These are phyloP conservation scores for Skeletonema potamos DNA, from an alignment of 108 stramenopile species.

Conservation along the genomic window DNA sequence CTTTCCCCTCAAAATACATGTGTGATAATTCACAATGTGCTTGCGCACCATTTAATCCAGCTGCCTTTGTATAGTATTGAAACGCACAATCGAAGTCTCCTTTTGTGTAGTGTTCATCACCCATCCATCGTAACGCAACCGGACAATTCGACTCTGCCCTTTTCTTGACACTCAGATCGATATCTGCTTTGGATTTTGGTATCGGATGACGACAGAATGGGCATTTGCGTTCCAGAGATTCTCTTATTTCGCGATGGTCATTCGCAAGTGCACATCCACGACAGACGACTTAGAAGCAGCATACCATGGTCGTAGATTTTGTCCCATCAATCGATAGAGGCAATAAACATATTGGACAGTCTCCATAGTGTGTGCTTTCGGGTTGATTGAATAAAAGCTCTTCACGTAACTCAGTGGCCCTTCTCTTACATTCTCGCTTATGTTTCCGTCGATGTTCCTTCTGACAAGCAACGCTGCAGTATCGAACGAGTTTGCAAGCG, in stretches of 20 bases:
- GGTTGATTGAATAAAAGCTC: neutral
- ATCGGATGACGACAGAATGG: neutral
- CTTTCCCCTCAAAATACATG: neutral
- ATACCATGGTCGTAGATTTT: neutral
- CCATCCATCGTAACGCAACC: neutral
- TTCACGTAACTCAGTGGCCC: neutral
- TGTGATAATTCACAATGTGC: neutral
- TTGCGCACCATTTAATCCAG: neutral
- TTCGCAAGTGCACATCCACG: neutral
- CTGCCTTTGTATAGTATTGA: neutral
- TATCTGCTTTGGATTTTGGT: neutral
- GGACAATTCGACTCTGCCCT: neutral
- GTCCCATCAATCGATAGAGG: neutral
- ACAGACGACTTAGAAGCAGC: neutral
- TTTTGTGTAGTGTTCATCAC: neutral
- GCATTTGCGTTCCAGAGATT: neutral
- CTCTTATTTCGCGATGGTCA: neutral
- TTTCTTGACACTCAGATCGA: neutral
- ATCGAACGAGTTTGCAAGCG: neutral
- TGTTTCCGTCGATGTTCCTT: neutral
- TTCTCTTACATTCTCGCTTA: neutral
- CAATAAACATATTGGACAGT: neutral
- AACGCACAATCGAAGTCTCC: neutral
- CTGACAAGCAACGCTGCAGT: conserved; percentile 2
- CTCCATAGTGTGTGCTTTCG: neutral